Base-by-base conservation (phyloP, 2,329 filamentous ascomycete species). In the Calonectria hawksworthii region DNA sequence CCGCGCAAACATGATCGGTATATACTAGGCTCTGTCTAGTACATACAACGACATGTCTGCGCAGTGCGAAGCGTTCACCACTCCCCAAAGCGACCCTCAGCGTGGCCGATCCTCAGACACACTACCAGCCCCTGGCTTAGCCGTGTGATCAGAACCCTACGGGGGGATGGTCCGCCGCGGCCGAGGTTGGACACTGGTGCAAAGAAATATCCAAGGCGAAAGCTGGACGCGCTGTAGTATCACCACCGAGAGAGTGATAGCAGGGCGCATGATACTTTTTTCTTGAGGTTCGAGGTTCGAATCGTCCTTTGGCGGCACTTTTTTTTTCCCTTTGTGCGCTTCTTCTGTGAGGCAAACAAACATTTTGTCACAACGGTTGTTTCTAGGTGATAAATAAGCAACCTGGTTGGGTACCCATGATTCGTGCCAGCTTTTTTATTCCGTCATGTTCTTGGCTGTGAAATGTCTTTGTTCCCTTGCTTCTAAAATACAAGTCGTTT, bases 191-290 rank as follows among this genome's bases (percentile, higher is more conserved):
- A 67, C 28, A 61, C 36, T 28, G 66, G 75, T 65, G 80, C 80
- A 82, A 82, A 83, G n/a, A 80, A 83, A 74, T 80, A 79, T 73
- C 77, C 70, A 68, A 78, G 18, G 79, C 78, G 82, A 83, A 83
- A 81, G 77, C 71, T 63, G 75, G 72, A 66, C 74, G 74, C 70
- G 70, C 79, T 77, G 75, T 71, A 80, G 79, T 74, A 78, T 65
- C 59, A 70, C 61, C 77, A 71, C 78, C 75, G 52, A 81, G 76
- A 78, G 72, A 78, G 72, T 63, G 59, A 67, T 77, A 75, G 74
- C 75, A 76, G 79, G 79, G 75, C 79, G 78, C 41, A 28, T 13
- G 68, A 61, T 23, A 68, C 23, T 68, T 13, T 61, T 8, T 72
- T 72, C 41, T 56, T 21, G 47, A 51, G 36, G 64, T 47, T 69